A percentile compares a stretch with the other conserved stretches of the same genome.
phyloP scores from a whole-genome alignment of 1,284 basidiomycete species.

The Pseudomicrostroma phylloplanum region DNA sequence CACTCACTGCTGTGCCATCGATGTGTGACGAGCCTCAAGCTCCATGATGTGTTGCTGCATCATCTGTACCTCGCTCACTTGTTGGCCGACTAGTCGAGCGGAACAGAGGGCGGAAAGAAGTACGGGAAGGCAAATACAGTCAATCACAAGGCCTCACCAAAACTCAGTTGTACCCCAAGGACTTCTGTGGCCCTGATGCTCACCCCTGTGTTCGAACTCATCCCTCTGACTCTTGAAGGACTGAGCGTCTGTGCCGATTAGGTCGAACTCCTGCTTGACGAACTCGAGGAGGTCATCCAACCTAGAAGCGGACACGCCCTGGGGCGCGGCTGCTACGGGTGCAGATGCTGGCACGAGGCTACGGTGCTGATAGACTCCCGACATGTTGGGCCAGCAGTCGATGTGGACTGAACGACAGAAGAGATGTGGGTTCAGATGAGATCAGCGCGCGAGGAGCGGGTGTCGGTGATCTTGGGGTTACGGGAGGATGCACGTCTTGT shows the following conservation, averaged over 20 bases:
- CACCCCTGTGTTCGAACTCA: constrained; percentile 81
- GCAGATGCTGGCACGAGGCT: constrained; percentile 8
- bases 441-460: too few relatives aligned
- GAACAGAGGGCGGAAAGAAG: background rate
- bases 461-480: too few relatives aligned
- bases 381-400: background rate
- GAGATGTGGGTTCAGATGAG: too few relatives aligned
- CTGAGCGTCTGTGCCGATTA: constrained; percentile 64
- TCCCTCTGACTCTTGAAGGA: constrained; percentile 72
- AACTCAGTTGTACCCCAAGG: too few relatives aligned
- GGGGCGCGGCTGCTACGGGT: constrained; percentile 10
- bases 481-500: too few relatives aligned
- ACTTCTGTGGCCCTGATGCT: constrained; percentile 25
- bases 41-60: constrained; percentile 70
- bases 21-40: constrained; percentile 66
- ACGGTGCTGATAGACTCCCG: constrained; percentile 11
- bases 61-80: constrained; percentile 67
- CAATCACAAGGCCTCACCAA: too few relatives aligned
- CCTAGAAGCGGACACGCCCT: constrained; percentile 41
- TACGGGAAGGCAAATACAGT: too few relatives aligned
- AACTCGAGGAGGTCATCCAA: constrained; percentile 75
- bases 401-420: too few relatives aligned
- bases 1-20: constrained; percentile 61
- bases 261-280: constrained; percentile 80
- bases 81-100: constrained; percentile 58